Evolutionary conservation across 208 protist species (phyloP).

Genomic region (Wallacemonas sp.): DNA sequence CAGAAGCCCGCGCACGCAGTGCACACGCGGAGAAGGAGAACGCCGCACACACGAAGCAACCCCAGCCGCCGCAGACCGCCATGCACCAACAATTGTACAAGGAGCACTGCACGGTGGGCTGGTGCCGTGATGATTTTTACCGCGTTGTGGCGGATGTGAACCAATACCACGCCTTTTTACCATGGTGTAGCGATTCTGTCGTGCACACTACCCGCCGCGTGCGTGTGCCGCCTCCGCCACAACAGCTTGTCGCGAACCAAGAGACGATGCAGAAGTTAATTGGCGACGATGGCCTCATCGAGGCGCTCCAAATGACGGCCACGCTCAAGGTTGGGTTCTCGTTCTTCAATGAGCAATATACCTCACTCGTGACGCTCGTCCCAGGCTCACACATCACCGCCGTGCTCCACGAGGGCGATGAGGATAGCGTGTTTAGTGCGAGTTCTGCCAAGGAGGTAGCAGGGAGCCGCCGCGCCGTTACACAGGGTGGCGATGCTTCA

Average conservation of each 20-base stretch:
- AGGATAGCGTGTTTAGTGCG: neutral
- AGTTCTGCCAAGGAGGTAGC: neutral
- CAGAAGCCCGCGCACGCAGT: slow-evolving; percentile 3
- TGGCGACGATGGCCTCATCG: slow-evolving; percentile 23
- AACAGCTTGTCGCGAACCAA: neutral
- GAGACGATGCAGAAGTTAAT: neutral
- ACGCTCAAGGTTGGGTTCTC: slow-evolving; percentile 76
- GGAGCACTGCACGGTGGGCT: slow-evolving; percentile 81
- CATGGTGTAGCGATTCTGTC: slow-evolving; percentile 69
- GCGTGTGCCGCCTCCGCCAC: neutral
- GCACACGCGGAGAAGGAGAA: neutral
- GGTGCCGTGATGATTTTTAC: slow-evolving; percentile 68
- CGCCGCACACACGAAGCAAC: neutral
- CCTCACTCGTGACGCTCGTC: slow-evolving; percentile 58
- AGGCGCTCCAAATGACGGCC: slow-evolving; percentile 61
- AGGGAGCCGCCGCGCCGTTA: neutral
- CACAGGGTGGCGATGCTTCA: neutral
- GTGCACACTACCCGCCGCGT: slow-evolving; percentile 49
- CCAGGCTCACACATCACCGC: slow-evolving; percentile 54
- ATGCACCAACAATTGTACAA: slow-evolving; percentile 54
- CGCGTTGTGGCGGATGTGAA: slow-evolving; percentile 75
- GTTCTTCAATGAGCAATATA: slow-evolving; percentile 79
- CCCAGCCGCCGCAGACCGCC: slow-evolving; percentile 17
- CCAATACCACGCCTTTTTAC: slow-evolving; percentile 70
- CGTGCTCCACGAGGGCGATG: slow-evolving; percentile 46